phyloP scores from a whole-genome alignment of 345 rosid genomes.

The Citrus sp. region DNA sequence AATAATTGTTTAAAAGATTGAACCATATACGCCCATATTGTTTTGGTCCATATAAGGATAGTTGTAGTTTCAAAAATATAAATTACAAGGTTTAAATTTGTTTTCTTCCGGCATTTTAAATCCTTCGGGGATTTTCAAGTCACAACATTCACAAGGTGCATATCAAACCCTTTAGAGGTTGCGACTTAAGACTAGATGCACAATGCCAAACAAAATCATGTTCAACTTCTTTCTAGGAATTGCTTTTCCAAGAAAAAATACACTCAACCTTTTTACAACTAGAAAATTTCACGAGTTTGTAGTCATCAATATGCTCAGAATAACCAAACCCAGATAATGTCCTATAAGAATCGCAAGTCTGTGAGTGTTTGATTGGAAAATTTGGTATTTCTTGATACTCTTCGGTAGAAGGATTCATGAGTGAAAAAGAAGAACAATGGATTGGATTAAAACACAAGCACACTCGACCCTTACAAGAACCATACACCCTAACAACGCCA shows the following conservation, averaged over 20 bases:
- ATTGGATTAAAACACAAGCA: neutral
- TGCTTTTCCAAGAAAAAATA: neutral
- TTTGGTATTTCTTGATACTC: neutral
- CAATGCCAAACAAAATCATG: no score
- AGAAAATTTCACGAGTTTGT: neutral
- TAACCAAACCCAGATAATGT: neutral
- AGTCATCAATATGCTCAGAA: neutral
- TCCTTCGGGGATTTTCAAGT: no score
- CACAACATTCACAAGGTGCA: no score
- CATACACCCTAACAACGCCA: neutral
- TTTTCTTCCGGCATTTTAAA: no score
- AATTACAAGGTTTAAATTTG: no score
- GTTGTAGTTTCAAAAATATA: no score
- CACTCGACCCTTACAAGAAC: neutral
- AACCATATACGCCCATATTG: no score
- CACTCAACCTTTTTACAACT: no score
- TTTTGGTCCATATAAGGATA: no score
- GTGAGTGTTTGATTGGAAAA: neutral
- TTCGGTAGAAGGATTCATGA: neutral
- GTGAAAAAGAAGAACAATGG: neutral
- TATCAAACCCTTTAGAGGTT: no score
- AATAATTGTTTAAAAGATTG: no score
- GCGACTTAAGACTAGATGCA: neutral
- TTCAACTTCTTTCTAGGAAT: no score
- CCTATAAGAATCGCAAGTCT: neutral